Evolutionary conservation across 2,329 filamentous ascomycete species (phyloP).

Genomic region (Aphanoascus verrucosus): DNA sequence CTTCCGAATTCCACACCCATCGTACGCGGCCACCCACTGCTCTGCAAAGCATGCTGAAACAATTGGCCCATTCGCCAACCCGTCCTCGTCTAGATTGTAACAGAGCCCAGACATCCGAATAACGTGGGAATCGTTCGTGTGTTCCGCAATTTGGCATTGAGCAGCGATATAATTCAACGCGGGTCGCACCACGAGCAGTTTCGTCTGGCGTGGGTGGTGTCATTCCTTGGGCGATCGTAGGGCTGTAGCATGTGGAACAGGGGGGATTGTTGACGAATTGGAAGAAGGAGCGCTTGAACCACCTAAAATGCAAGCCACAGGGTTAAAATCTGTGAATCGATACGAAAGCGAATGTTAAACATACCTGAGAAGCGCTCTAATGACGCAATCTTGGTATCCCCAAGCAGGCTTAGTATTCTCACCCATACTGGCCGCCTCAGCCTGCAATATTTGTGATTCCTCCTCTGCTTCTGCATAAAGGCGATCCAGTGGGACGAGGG

Average conservation of each 20-base stretch:
- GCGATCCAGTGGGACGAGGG: conserved; percentile 74
- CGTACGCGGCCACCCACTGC: conserved; percentile 82
- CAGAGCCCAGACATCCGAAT: conserved; percentile 88
- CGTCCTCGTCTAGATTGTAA: conserved; percentile 77
- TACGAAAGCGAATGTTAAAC: conserved; percentile 27
- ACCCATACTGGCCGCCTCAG: conserved; percentile 77
- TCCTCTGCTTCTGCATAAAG: conserved; percentile 93
- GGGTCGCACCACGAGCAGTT: conserved; percentile 70
- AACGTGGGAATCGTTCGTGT: conserved; percentile 83
- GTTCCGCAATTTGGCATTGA: conserved; percentile 62
- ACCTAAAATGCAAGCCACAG: conserved; percentile 41
- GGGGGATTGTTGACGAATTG: conserved; percentile 92
- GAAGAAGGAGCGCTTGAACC: conserved; percentile 95
- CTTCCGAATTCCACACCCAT: conserved; percentile 98
- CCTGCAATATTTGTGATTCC: conserved; percentile 75
- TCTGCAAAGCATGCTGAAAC: conserved; percentile 95
- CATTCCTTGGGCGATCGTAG: conserved; percentile 73
- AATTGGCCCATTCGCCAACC: conserved; percentile 94
- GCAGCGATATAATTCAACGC: conserved; percentile 86
- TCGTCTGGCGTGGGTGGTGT: conserved; percentile 80
- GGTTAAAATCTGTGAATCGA: conserved; percentile 14
- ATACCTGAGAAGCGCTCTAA: conserved; percentile 73
- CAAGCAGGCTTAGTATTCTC: conserved; percentile 72
- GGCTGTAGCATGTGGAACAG: conserved; percentile 69
- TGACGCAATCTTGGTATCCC: conserved; percentile 96